phyloP scores from a whole-genome alignment of 306 rosid species.

The Canavalia gladiata region DNA sequence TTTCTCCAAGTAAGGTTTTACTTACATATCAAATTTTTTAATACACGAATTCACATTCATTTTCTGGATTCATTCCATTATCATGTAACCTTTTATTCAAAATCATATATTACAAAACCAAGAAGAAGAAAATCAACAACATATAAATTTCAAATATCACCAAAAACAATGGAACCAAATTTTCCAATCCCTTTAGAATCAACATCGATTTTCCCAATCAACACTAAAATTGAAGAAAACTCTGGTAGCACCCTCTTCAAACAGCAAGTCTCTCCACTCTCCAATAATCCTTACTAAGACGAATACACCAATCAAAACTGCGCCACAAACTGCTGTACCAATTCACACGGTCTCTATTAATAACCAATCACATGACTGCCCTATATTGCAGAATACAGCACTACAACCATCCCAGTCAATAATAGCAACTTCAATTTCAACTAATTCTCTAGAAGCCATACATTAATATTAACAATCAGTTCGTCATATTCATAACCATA shows the following conservation, averaged over 20 bases:
- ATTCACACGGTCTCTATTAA: too few relatives aligned
- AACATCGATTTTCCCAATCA: constrained; percentile 29
- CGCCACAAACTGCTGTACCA: too few relatives aligned
- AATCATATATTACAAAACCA: constrained; percentile 6
- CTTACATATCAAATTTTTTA: neutral
- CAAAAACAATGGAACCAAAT: neutral
- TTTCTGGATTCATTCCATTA: neutral
- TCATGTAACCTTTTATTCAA: neutral
- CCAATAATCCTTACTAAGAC: neutral
- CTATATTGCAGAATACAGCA: too few relatives aligned
- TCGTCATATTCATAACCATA: constrained; percentile 44
- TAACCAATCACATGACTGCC: too few relatives aligned
- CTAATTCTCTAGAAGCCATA: too few relatives aligned
- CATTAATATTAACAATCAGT: neutral
- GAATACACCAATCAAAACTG: too few relatives aligned
- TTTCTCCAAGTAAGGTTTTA: neutral
- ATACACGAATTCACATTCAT: neutral
- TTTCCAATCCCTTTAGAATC: neutral
- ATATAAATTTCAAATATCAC: neutral
- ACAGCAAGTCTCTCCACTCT: constrained; percentile 8
- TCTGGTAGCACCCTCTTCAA: neutral
- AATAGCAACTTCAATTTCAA: too few relatives aligned
- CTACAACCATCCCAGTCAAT: neutral
- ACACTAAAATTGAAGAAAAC: neutral
- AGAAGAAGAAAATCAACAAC: neutral